Base-by-base conservation (phyloP, 306 rosid species). In the Rubus idaeus region DNA sequence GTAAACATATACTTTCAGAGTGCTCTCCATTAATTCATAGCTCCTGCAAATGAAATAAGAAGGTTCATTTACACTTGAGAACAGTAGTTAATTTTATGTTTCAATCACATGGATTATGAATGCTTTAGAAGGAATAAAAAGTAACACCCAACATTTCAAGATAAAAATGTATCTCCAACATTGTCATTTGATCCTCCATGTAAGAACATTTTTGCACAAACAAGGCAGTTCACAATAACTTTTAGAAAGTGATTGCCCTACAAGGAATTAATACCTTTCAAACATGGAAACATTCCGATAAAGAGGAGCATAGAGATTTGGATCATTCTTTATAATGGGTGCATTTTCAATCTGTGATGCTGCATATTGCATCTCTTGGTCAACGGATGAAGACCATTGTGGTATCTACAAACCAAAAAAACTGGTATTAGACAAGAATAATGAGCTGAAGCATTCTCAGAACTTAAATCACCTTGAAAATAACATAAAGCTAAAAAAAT, bases 21-120 rank as follows among this genome's bases (percentile, higher is more conserved):
- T 88, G 26, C 74, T 79, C 74, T 95, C 99, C 99, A 95, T 95
- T 81, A 92, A 83, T 75, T 92, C 96, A 68, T 95, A 95, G 87
- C 99, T 92, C 88, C 99, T 95, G 83, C 79, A 75, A 73, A 75
- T 53, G 21, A 41, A 58, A 49, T 51, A 47, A 60, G 40, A 73
- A 62, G 70, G 62, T 12, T 60, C 5, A 11, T 35, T 69, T 30
- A 46, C 74, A 30, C 45, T 62, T 83, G 77, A 64, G 82, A 41
- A 35, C 18, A 73, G 4, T 42, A 82, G 49, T n/a, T 68, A 71
- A 73, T 74, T 77, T 1, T 8, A 40, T 66, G 21, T 68, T 11
- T 6, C 47, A 68, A 57, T 60, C 41, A 12, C 61, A 7, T 0
- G 13, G 21, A 42, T 16, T 70, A 14, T 17, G 14, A 11, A 47